Evolutionary conservation across 2,329 filamentous ascomycete species (phyloP).

Genomic region (Phyllosticta capitalensis): DNA sequence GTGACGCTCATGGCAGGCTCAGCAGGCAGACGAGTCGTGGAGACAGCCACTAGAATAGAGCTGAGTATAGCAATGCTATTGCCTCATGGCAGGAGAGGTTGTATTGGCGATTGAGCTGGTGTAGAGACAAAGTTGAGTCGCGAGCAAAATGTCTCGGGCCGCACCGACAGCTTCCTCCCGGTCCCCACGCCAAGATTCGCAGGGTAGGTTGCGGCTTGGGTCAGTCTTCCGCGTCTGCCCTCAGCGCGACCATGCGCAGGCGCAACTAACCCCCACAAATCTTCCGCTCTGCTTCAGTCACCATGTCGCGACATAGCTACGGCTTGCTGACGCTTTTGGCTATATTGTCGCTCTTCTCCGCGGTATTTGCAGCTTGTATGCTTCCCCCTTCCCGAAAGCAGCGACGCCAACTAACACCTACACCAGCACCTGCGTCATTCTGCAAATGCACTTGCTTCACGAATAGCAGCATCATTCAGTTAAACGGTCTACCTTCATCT

Average conservation of each 20-base stretch:
- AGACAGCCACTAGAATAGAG: background rate
- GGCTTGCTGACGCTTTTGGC: conserved; percentile 1
- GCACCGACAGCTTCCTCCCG: background rate
- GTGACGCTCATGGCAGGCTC: conserved; percentile 7
- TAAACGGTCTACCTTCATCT: conserved; percentile 37
- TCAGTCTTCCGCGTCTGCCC: background rate
- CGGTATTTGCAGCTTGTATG: conserved; percentile 37
- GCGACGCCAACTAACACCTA: background rate
- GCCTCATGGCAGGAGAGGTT: background rate
- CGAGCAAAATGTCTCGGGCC: background rate
- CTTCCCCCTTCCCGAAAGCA: background rate
- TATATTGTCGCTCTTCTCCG: conserved; percentile 27
- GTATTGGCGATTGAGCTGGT: background rate
- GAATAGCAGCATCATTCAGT: conserved; percentile 59
- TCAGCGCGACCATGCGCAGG: conserved; percentile 1
- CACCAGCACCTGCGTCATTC: conserved; percentile 49
- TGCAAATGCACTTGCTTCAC: conserved; percentile 64
- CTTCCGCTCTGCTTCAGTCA: background rate
- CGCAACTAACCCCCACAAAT: conserved; percentile 1
- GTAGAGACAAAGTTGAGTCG: background rate
- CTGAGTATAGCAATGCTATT: background rate
- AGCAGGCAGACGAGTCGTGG: background rate
- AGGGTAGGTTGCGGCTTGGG: conserved; percentile 7
- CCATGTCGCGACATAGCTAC: conserved; percentile 3
- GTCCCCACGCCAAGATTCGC: conserved; percentile 4